Evolutionary conservation across 495 filamentous ascomycete genomes (phyloP).

Genomic region (Tetracladium setigerum): DNA sequence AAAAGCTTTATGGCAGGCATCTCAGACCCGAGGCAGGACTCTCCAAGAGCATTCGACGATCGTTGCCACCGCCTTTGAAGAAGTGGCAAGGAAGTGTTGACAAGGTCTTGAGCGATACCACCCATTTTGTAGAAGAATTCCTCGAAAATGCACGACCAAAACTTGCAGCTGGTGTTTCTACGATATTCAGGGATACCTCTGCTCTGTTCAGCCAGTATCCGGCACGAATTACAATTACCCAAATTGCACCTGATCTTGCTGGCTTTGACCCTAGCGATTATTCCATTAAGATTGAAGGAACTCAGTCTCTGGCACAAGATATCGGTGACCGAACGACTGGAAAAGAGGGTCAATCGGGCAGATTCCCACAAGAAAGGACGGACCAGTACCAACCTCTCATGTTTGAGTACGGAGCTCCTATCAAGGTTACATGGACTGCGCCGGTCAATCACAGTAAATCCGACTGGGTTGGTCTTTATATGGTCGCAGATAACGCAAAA

Average conservation of each 20-base stretch:
- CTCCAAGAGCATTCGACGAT: constrained; percentile 79
- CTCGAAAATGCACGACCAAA: constrained; percentile 82
- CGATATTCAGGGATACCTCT: constrained; percentile 81
- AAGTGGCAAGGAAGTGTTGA: constrained; percentile 77
- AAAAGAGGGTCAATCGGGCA: constrained; percentile 18
- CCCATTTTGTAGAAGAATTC: constrained; percentile 85
- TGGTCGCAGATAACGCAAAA: constrained; percentile 84
- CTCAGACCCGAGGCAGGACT: constrained; percentile 83
- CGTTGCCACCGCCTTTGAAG: constrained; percentile 70
- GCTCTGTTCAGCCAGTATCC: constrained; percentile 87
- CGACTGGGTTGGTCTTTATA: constrained; percentile 95
- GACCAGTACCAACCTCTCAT: constrained; percentile 63
- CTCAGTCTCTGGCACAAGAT: constrained; percentile 39
- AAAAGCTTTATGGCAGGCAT: constrained; percentile 85
- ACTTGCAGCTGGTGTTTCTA: constrained; percentile 76
- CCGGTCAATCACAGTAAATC: constrained; percentile 85
- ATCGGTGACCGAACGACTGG: constrained; percentile 31
- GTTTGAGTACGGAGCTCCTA: constrained; percentile 85
- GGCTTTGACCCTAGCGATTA: constrained; percentile 84
- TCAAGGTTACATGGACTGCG: constrained; percentile 88
- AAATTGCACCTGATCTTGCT: constrained; percentile 71
- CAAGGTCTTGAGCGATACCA: constrained; percentile 74
- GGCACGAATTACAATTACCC: constrained; percentile 76
- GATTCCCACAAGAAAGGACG: constrained; percentile 33
- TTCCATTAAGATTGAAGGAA: constrained; percentile 64